phyloP scores from a whole-genome alignment of 2,329 filamentous ascomycete species.

The Albifimbria verrucaria region DNA sequence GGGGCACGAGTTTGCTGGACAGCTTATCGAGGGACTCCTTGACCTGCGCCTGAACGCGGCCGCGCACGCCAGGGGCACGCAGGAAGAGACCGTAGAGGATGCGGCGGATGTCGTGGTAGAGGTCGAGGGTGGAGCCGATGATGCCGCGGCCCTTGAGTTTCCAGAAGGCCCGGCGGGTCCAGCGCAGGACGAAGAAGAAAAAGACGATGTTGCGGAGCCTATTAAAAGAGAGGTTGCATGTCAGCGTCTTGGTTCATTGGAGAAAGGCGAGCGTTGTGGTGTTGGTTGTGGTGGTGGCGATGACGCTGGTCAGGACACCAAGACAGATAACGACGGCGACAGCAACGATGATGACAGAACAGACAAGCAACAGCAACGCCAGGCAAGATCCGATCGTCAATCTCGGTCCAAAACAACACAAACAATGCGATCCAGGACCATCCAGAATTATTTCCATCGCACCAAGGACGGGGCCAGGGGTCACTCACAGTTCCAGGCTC shows the following conservation, averaged over 20 bases:
- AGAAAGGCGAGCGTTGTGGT: background rate
- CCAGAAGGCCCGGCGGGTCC: conserved; percentile 75
- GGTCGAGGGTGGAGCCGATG: conserved; percentile 71
- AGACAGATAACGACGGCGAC: too few species aligned
- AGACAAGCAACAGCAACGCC: too few species aligned
- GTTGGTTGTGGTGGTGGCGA: background rate
- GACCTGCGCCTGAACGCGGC: conserved; percentile 81
- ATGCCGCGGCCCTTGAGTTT: conserved; percentile 87
- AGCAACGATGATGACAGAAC: too few species aligned
- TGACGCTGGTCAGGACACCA: conserved; percentile 1
- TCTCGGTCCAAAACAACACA: too few species aligned
- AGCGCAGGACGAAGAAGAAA: conserved; percentile 80
- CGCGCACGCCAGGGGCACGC: conserved; percentile 78
- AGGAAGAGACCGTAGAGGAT: conserved; percentile 83
- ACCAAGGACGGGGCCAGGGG: too few species aligned
- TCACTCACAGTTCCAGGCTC: conserved; percentile 66
- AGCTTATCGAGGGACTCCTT: conserved; percentile 75
- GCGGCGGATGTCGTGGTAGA: conserved; percentile 69
- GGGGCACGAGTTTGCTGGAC: conserved; percentile 77
- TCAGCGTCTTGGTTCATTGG: background rate
- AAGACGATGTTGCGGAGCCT: conserved; percentile 84
- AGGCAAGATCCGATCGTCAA: too few species aligned
- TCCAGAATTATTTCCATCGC: too few species aligned
- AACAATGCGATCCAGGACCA: too few species aligned
- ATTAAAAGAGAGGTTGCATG: conserved; percentile 1